These are phyloP conservation scores for Senna tora DNA, from an alignment of 306 rosid species.

Conservation along the genomic window DNA sequence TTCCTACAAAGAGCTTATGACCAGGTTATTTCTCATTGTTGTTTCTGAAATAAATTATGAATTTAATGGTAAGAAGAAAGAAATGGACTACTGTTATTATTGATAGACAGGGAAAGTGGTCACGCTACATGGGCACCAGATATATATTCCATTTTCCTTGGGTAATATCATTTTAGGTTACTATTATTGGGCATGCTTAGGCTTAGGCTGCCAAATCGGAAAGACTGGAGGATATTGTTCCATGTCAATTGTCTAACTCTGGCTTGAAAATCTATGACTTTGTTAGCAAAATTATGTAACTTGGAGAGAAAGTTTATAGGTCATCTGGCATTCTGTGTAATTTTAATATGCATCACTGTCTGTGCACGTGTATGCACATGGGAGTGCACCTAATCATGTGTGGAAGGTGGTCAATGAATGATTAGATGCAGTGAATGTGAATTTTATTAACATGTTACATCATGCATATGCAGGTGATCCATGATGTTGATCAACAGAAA, in stretches of 20 bases:
- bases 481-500: conserved; percentile 64
- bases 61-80: conserved; percentile 11
- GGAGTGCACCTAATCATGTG: conserved; percentile 14
- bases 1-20: conserved; percentile 92
- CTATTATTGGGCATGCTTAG: background rate
- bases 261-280: background rate
- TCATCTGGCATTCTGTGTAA: background rate
- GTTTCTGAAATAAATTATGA: conserved; percentile 12
- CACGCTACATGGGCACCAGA: background rate
- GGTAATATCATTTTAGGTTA: background rate
- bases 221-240: conserved; percentile 11
- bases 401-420: conserved; percentile 21
- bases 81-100: background rate
- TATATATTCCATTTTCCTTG: background rate
- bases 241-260: conserved; percentile 20
- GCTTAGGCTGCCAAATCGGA: conserved; percentile 2
- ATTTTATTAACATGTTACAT: conserved; percentile 9
- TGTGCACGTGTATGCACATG: background rate
- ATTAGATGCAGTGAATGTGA: background rate
- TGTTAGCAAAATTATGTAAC: conserved; percentile 13
- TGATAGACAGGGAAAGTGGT: conserved; percentile 6
- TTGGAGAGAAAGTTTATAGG: background rate
- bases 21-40: conserved; percentile 57
- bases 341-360: background rate
- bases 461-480: conserved; percentile 46